phyloP scores from a whole-genome alignment of 805 yeast genomes.

The Cyberlindnera americana region DNA sequence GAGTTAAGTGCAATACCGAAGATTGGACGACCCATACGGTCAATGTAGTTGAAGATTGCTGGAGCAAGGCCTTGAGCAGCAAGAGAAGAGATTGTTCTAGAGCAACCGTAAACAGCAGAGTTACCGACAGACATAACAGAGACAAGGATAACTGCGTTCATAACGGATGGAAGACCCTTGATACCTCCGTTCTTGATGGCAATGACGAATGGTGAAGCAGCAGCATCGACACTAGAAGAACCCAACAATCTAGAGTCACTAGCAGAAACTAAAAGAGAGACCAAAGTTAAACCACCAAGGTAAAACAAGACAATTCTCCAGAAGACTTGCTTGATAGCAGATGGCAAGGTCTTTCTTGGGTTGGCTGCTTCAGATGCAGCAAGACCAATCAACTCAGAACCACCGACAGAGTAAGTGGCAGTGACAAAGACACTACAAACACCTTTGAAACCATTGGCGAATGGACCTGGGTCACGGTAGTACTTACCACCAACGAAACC shows the following conservation, averaged over 20 bases:
- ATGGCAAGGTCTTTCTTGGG: constrained; percentile 46
- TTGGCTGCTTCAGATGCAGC: constrained; percentile 47
- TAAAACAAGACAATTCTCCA: constrained; percentile 52
- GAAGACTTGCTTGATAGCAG: constrained; percentile 52
- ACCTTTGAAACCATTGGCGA: constrained; percentile 54
- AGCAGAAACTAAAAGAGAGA: constrained; percentile 47
- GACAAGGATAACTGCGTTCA: constrained; percentile 39
- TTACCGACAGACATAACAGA: constrained; percentile 46
- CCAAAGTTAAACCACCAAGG: constrained; percentile 39
- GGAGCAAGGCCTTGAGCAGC: constrained; percentile 47
- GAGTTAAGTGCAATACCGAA: constrained; percentile 40
- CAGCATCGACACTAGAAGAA: constrained; percentile 28
- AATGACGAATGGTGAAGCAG: constrained; percentile 48
- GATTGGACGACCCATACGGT: constrained; percentile 48
- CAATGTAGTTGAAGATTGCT: constrained; percentile 38
- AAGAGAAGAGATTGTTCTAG: constrained; percentile 48
- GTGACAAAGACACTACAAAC: constrained; percentile 51
- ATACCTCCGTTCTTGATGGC: constrained; percentile 38
- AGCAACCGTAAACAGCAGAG: constrained; percentile 54
- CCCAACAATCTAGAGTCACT: constrained; percentile 34
- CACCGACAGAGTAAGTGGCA: constrained; percentile 53
- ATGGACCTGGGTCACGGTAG: constrained; percentile 60
- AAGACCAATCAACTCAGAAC: constrained; percentile 49
- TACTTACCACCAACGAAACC: constrained; percentile 43
- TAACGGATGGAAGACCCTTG: constrained; percentile 35